phyloP scores from a whole-genome alignment of 306 rosid species.

The Potentilla sterilis region DNA sequence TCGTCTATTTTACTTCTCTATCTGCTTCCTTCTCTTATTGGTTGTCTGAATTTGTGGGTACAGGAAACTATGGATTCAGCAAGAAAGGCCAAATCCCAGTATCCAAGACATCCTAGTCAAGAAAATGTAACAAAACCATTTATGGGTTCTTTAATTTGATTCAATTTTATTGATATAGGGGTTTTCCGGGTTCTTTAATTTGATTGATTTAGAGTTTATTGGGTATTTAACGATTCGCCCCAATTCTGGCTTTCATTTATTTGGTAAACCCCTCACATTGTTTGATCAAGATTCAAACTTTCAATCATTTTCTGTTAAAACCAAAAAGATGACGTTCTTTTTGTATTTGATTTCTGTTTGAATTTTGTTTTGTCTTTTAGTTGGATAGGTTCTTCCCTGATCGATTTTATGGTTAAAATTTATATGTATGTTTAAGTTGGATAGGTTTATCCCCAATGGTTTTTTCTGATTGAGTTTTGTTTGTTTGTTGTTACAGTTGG shows the following conservation, averaged over 20 bases:
- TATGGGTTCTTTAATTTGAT: neutral
- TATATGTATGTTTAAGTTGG: neutral
- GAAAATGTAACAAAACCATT: slow-evolving; percentile 33
- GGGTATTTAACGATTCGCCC: neutral
- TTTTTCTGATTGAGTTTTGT: neutral
- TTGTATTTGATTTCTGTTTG: neutral
- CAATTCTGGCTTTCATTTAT: neutral
- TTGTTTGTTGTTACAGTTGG: slow-evolving; percentile 1
- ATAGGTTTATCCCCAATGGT: neutral
- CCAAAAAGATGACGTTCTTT: neutral
- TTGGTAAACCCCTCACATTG: neutral
- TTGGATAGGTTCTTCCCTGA: neutral
- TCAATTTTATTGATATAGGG: neutral
- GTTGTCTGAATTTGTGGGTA: slow-evolving; percentile 24
- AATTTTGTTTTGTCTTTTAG: neutral
- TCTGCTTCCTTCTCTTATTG: neutral
- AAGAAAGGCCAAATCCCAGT: slow-evolving; percentile 12
- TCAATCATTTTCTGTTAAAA: neutral
- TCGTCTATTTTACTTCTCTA: neutral
- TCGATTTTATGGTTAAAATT: no score
- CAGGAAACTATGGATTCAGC: slow-evolving; percentile 29
- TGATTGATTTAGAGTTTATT: no score
- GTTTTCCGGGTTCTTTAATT: neutral
- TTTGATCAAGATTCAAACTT: neutral
- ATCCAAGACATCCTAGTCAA: slow-evolving; percentile 18